Evolutionary conservation across 139 green algal species (phyloP).

Genomic region (Auxenochlorella protothecoides): DNA sequence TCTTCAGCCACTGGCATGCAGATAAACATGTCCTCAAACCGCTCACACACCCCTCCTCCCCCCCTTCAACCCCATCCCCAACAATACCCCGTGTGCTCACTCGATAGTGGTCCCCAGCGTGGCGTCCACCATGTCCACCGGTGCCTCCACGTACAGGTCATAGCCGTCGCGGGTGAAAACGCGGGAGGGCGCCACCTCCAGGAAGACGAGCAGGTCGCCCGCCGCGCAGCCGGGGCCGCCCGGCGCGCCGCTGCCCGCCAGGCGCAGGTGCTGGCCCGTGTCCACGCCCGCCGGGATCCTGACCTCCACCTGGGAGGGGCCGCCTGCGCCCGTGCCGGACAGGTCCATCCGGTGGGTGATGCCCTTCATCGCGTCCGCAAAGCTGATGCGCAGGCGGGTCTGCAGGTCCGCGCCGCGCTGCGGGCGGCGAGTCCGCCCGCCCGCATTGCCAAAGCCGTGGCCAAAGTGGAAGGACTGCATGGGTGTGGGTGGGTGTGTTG

Average conservation of each 20-base stretch:
- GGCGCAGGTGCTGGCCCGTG: constrained; percentile 30
- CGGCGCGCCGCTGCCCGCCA: constrained; percentile 17
- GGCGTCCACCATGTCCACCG: constrained; percentile 44
- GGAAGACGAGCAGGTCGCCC: constrained; percentile 37
- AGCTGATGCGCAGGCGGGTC: background rate
- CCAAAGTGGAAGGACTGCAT: too few relatives aligned
- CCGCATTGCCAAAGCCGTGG: too few relatives aligned
- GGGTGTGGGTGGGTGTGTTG: too few relatives aligned
- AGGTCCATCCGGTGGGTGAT: constrained; percentile 26
- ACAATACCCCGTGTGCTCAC: constrained; percentile 1
- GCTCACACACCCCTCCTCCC: background rate
- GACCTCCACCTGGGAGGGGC: constrained; percentile 28
- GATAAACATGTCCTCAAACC: too few relatives aligned
- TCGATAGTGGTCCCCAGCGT: constrained; percentile 34
- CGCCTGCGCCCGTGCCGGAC: constrained; percentile 12
- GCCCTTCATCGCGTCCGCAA: constrained; percentile 20
- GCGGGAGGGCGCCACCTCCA: constrained; percentile 38
- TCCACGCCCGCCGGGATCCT: constrained; percentile 52
- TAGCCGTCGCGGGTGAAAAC: constrained; percentile 35
- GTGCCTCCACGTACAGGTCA: constrained; percentile 30
- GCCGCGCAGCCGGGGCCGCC: constrained; percentile 9
- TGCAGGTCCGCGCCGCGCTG: background rate
- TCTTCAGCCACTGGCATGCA: too few relatives aligned
- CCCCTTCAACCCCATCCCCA: background rate
- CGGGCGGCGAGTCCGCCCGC: too few relatives aligned